Evolutionary conservation across 345 rosid species (phyloP), one percentile per base, ranked within the genome.

Genomic region (Kernera saxatilis): DNA sequence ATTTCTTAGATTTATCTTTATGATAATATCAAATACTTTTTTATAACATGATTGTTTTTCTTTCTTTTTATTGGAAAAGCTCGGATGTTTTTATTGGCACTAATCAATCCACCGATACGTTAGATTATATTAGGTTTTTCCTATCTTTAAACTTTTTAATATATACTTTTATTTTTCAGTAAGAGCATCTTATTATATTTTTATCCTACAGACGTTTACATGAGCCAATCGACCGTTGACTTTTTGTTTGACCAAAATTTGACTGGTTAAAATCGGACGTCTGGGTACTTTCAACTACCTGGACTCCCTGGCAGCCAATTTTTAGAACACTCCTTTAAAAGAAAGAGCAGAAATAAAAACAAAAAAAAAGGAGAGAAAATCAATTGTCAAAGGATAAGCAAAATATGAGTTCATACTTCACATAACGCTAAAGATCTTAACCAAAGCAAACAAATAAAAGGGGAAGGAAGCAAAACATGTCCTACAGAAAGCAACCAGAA

Each of bases 351-450:
- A 58, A 29, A 45, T 3, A 4, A 12, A 17, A 46, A 50, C 0
- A 57, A 13, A 12, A 2, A 52, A 26, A 15, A 22, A 23, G 27
- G 29, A 54, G 30, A 64, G 48, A 26, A 9, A 18, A 64, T 46
- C 41, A 64, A 72, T 19, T 55, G 41, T 44, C 57, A 65, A 35
- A 29, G 30, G 65, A 26, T 21, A 27, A 37, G 67, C 59, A 45
- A 72, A 39, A 65, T 40, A 65, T 46, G 77, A 64, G 43, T 66
- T 66, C 67, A 56, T 12, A 32, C 72, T 37, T 73, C 61, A 66
- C 61, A 73, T 27, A 56, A 57, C 40, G 48, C 71, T 46, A 46
- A 35, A 35, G n/a, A 11, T 69, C 21, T 40, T 27, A 64, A 44
- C 33, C 22, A 57, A 66, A 61, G 26, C 51, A 73, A 72, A 13